phyloP scores from a whole-genome alignment of 108 stramenopile species.

The Pseudonitzschia multiseries region DNA sequence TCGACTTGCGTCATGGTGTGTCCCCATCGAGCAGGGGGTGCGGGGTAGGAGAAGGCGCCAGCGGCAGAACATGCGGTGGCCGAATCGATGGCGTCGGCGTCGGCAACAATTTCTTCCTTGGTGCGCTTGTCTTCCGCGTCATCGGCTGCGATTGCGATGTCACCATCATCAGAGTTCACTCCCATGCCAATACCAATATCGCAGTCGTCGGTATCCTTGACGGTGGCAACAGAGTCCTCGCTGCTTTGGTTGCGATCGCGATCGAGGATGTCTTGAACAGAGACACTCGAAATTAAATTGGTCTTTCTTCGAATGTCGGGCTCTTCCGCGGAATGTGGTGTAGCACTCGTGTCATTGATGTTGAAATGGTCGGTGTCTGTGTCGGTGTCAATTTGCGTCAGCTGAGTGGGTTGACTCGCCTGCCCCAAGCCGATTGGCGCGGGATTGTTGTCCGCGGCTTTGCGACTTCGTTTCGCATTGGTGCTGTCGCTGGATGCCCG shows the following conservation, averaged over 20 bases:
- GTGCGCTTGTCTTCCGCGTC: not conserved
- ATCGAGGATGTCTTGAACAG: slow-evolving; percentile 35
- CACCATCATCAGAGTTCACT: not conserved
- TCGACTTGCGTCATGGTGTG: slow-evolving; percentile 77
- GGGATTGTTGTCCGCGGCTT: not conserved
- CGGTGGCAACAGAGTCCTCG: slow-evolving; percentile 28
- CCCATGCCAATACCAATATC: not conserved
- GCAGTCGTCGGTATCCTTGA: slow-evolving; percentile 14
- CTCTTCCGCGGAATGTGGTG: not conserved
- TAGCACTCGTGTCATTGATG: too few species aligned
- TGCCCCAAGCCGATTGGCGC: not conserved
- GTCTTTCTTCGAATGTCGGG: not conserved
- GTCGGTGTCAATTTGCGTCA: not conserved
- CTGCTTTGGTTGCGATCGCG: slow-evolving; percentile 20
- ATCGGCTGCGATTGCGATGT: not conserved
- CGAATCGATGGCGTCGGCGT: not conserved
- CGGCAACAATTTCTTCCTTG: not conserved
- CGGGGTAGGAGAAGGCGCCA: not conserved
- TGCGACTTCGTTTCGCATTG: slow-evolving; percentile 8
- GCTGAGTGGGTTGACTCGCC: slow-evolving; percentile 12
- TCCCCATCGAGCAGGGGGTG: slow-evolving; percentile 78
- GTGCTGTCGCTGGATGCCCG: not conserved
- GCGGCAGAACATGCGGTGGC: not conserved
- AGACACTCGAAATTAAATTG: not conserved
- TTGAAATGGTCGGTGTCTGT: not conserved